Conservation (phyloP, 2,329 filamentous ascomycete genomes). For the Aureobasidium mangrovei region DNA sequence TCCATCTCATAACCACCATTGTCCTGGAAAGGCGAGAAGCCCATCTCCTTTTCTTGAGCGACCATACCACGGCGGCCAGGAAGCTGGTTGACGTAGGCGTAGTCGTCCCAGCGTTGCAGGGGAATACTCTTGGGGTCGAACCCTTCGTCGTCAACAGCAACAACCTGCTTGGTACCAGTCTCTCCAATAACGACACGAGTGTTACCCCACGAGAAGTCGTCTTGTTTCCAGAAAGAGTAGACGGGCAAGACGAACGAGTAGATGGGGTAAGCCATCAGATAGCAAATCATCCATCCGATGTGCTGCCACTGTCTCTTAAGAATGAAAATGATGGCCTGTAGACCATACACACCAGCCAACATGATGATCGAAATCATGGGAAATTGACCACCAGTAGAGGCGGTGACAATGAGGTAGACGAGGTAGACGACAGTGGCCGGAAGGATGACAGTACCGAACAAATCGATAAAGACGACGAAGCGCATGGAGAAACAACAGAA, state of each 20-base stretch:
- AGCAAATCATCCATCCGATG: conserved; percentile 99
- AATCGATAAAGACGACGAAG: conserved; percentile 90
- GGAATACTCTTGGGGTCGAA: conserved; percentile 92
- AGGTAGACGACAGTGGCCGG: conserved; percentile 83
- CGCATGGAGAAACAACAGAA: conserved; percentile 99
- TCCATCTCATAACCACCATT: conserved; percentile 79
- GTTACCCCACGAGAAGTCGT: conserved; percentile 98
- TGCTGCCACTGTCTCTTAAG: conserved; percentile 97
- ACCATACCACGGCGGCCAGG: conserved; percentile 75
- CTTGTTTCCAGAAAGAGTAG: conserved; percentile 99
- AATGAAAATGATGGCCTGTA: conserved; percentile 93
- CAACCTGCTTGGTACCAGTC: conserved; percentile 80
- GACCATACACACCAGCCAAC: conserved; percentile 84
- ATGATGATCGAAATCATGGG: conserved; percentile 82
- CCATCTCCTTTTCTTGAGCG: conserved; percentile 49
- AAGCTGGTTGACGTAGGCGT: conserved; percentile 75
- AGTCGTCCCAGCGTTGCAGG: conserved; percentile 95
- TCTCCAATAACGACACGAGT: conserved; percentile 95
- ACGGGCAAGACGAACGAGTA: conserved; percentile 85
- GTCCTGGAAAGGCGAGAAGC: conserved; percentile 20
- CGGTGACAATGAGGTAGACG: conserved; percentile 74
- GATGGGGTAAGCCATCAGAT: conserved; percentile 88
- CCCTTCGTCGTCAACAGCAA: conserved; percentile 71
- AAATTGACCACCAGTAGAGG: conserved; percentile 66
- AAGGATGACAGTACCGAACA: conserved; percentile 84